Base-by-base conservation (phyloP, 169 alveolate genomes). In the Cryptosporidium sp. region DNA sequence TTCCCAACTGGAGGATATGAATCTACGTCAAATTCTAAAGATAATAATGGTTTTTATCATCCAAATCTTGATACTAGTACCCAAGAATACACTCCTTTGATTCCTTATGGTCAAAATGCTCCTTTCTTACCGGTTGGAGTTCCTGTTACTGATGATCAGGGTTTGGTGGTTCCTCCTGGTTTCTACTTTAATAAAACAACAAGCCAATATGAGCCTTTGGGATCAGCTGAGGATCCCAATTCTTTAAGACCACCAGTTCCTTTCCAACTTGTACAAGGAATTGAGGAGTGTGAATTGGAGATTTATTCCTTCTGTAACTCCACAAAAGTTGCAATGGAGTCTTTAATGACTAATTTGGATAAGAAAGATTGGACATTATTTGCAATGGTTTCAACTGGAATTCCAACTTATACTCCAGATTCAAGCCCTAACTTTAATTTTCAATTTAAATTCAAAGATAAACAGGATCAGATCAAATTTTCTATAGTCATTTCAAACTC, bases 81-180 rank as follows among this genome's bases (percentile, higher is more conserved):
- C 26, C 52, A 80, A 14, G 39, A 42, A n/a, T 80, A 80, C 45
- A 21, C 26, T 23, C 73, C 89, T 26, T 18, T 42, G 29, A 33
- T 23, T 23, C 89, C 89, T 10, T 80, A 80, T 62, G 89, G 89
- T 7, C 48, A 39, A 14, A 80, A 80, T 67, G 33, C 2, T 26
- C 80, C 69, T 9, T 80, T 62, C 52, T 45, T 80, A 23, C 89
- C 89, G 3, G 75, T 80, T 6, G 89, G 89, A 44, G 60, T 80
- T 29, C 89, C 89, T 23, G 42, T 23, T 10, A 62, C 65, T 29
- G 68, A 29, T 12, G 65, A 2, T 6, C 39, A 39, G 31, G 75
- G 89, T 33, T 42, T 53, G 23, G 44, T 21, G 1, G 39, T 69
- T 44, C 89, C 61, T 14, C 65, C 33, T 9, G 89, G 75, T 9